Base-by-base conservation (phyloP, 495 filamentous ascomycete genomes). In the Neurospora tetrasperma region DNA sequence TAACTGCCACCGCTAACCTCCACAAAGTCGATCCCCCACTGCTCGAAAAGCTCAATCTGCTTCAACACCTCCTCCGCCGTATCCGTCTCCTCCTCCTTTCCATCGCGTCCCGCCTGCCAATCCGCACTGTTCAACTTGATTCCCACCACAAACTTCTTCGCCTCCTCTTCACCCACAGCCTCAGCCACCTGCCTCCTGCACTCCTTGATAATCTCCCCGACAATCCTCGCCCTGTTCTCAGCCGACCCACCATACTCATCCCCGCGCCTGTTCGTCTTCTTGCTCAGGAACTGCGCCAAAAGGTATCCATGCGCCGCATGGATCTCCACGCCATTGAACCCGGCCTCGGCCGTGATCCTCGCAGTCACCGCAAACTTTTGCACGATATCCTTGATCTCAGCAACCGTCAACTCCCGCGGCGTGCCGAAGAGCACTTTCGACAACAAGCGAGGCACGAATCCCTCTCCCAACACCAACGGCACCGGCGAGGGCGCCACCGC, bases 291-390 rank as follows among this genome's bases (percentile, higher is more conserved):
- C 79, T 94, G 92, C 75, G 92, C 88, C 69, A 92, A 82, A 71
- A 94, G 78, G 75, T 92, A 93, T 3, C 92, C 92, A 75, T 94
- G 92, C 5, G 90, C 90, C 43, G 83, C 89, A 75, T 93, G 91
- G 70, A 93, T 83, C 81, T 94, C 89, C 2, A 94, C 90, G 16
- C 90, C 91, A 74, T 92, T 90, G 70, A 93, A 94, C n/a, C 91
- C 92, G 0, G 91, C 92, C 6, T 83, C 83, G 11, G 92, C 83
- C 1, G 87, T 86, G 66, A 89, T 88, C 69, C 84, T 79, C 1
- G 91, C 88, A 4, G 89, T 89, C 20, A 84, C 78, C 4, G 82
- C 89, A 70, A 89, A 92, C 71, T 86, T 84, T 0, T 76, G 72
- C 18, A 91, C 84, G 14, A 82, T 85, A 0, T 80, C 76, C 54